Percentiles rank a stretch among this genome's conserved stretches.
These are phyloP conservation scores for Leishmania braziliensis DNA, from an alignment of 208 protist genomes.

Conservation along the genomic window DNA sequence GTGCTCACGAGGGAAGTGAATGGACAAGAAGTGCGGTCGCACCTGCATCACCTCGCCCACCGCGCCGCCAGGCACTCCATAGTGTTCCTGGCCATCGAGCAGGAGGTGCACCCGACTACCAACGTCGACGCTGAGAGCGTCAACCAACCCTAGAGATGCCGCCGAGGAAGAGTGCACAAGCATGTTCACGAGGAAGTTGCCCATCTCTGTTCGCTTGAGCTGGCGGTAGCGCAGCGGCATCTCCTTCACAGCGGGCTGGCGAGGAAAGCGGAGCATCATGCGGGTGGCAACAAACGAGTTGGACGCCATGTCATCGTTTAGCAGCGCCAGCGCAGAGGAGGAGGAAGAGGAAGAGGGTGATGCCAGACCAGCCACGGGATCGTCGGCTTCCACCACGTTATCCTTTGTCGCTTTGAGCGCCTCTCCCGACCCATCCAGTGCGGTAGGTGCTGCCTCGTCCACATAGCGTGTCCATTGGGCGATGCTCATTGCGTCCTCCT, in stretches of 20 bases:
- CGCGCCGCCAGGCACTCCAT: slow-evolving; percentile 68
- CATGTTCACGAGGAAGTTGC: slow-evolving; percentile 82
- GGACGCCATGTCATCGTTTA: slow-evolving; percentile 62
- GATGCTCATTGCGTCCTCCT: slow-evolving; percentile 19
- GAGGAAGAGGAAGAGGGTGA: slow-evolving; percentile 13
- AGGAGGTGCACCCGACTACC: slow-evolving; percentile 79
- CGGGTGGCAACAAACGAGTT: slow-evolving; percentile 69
- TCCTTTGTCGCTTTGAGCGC: neutral
- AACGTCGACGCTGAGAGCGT: slow-evolving; percentile 72
- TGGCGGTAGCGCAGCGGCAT: slow-evolving; percentile 54
- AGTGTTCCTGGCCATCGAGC: slow-evolving; percentile 49
- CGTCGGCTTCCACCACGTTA: neutral
- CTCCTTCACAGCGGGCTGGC: slow-evolving; percentile 68
- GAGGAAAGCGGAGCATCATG: slow-evolving; percentile 71
- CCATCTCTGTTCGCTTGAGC: slow-evolving; percentile 79
- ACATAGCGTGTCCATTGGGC: slow-evolving; percentile 15
- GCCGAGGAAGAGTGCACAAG: slow-evolving; percentile 58
- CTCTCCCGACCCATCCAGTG: neutral
- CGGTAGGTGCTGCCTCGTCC: neutral
- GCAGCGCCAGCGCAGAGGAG: slow-evolving; percentile 11
- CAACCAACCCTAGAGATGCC: slow-evolving; percentile 62
- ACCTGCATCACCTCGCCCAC: slow-evolving; percentile 86
- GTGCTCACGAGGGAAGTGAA: slow-evolving; percentile 77
- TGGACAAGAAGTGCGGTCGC: slow-evolving; percentile 71
- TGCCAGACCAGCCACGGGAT: neutral